Evolutionary conservation across 768 basidiomycete species (phyloP), one percentile per base, ranked within the genome.

Genomic region (Pisolithus microcarpus): DNA sequence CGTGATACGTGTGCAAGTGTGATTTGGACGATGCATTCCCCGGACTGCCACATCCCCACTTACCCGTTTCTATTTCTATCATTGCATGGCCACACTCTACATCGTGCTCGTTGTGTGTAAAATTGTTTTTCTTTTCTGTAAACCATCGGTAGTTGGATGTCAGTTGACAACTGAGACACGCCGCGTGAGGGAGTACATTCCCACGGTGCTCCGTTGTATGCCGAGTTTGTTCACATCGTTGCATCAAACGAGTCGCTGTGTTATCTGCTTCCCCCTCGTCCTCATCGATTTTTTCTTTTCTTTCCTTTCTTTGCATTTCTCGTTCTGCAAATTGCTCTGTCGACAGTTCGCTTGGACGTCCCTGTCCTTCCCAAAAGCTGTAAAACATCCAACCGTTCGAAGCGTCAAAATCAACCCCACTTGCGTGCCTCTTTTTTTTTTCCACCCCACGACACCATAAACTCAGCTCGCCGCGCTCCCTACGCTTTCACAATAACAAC

Each of bases 211-310:
- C 66, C 51, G 52, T 57, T 48, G 55, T 43, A 59, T 51, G 52
- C 56, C 51, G 55, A 59, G 65, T 65, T 65, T 58, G 65, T 61
- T 53, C 55, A 60, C 48, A 53, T 53, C 52, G 46, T 53, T 53
- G 61, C 64, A 65, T 67, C 64, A 57, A 55, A 53, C 52, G 16
- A 34, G 34, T 11, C 11, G 34, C 30, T 40, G 39, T 65, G 65
- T 67, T 67, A 67, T 67, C 65, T 67, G 56, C 26, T 3, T 7
- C 54, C 56, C 62, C 64, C 65, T 55, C 53, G 30, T 54, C 53
- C 56, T 55, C 67, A 67, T 67, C 65, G 67, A 67, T 67, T 65
- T 61, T 61, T 52, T 54, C 52, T 52, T 48, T 56, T 36, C 54
- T 49, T 23, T 38, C n/a, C 42, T 44, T 57, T 49, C 45, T 49